These are phyloP conservation scores for Craterostigma plantagineum DNA, from an alignment of 257 asterid species.

Conservation along the genomic window DNA sequence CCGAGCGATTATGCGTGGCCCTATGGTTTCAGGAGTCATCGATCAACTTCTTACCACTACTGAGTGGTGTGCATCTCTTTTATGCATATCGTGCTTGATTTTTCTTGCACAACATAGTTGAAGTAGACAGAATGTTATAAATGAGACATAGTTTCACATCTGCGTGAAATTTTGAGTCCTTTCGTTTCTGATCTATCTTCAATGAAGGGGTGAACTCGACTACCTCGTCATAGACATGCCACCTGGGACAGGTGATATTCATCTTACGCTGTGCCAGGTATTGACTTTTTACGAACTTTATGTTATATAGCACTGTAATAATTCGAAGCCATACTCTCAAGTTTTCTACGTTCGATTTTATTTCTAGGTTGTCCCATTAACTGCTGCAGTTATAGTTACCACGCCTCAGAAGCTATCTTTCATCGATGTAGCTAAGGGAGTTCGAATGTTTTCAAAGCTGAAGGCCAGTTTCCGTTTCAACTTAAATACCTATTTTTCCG, in stretches of 20 bases:
- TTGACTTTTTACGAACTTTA: slow-evolving; percentile 1
- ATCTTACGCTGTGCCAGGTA: slow-evolving; percentile 93
- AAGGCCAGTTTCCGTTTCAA: slow-evolving; percentile 34
- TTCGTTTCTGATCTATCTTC: slow-evolving; percentile 9
- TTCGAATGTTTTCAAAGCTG: slow-evolving; percentile 96
- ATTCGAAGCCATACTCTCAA: too few relatives aligned
- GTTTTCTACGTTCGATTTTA: slow-evolving; percentile 3
- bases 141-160: too few relatives aligned
- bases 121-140: neutral
- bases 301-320: neutral
- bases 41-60: slow-evolving; percentile 79
- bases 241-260: slow-evolving; percentile 98
- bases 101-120: too few relatives aligned
- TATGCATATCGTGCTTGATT: too few relatives aligned
- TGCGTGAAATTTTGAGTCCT: too few relatives aligned
- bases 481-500: neutral
- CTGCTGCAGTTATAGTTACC: slow-evolving; percentile 96
- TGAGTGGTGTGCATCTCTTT: slow-evolving; percentile 78
- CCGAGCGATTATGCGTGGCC: slow-evolving; percentile 98
- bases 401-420: slow-evolving; percentile 97
- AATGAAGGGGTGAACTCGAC: slow-evolving; percentile 89
- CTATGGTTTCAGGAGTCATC: slow-evolving; percentile 95
- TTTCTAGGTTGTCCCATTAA: slow-evolving; percentile 81
- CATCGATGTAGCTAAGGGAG: slow-evolving; percentile 95
- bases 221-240: slow-evolving; percentile 95